Base-by-base conservation (phyloP, 805 yeast species). In the Metschnikowia noctiluminum region DNA sequence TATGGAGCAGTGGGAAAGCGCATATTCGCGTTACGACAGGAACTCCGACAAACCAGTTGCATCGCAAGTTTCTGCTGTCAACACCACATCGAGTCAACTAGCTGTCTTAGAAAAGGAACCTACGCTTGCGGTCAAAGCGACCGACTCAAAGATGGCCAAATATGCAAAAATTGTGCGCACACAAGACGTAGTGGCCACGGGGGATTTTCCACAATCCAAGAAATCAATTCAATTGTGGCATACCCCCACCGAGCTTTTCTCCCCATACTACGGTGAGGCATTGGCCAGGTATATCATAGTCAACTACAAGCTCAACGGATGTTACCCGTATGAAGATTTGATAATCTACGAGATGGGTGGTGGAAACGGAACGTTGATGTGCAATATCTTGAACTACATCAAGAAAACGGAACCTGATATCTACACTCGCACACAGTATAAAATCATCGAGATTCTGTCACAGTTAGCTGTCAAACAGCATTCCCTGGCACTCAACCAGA, bases 261-360 rank as follows among this genome's bases (percentile, higher is more conserved):
- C 83, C 53, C 96, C 96, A 0, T 83, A 74, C 57, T 89, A 89
- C 59, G 96, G 96, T 12, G 87, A 87, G 62, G 89, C 95, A 0
- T 69, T 92, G 48, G 97, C 97, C 0, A 71, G 91, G 46, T 87
- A 89, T 66, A 68, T 91, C 15, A 66, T 89, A 46, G 84, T 82
- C 8, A 84, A 87, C 62, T 87, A 85, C 62, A 82, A 83, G 63
- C 68, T 82, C 56, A 83, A 84, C 53, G 70, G 70, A 3, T 69
- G 78, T 38, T 85, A 81, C 57, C 92, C 91, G 0, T 83, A 84
- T 59, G 73, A 77, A 38, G 90, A 87, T 60, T 69, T 92, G 41
- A 76, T 81, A 7, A 86, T 89, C 27, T 89, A 88, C 65, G 96
- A 89, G 66, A 80, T 87, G 75, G 96, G 96, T 50, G 96, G 90